Evolutionary conservation across 306 rosid species (phyloP).

Genomic region (Castanea sativa): DNA sequence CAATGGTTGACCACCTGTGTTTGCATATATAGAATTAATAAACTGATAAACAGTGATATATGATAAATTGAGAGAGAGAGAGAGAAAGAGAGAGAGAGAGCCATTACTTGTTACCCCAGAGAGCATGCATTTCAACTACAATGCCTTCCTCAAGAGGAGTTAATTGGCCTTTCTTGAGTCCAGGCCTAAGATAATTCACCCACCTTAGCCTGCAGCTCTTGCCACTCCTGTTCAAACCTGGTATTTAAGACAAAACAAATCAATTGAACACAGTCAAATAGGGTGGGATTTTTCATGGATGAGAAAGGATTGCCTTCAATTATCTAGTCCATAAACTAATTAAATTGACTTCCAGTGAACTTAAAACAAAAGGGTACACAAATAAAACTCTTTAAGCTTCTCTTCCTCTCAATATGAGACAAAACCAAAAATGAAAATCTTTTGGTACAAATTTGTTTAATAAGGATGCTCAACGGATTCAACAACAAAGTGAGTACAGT

Average conservation of each 20-base stretch:
- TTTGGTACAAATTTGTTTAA: not conserved
- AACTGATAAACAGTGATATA: not conserved
- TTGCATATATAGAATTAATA: too few species aligned
- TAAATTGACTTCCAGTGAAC: not conserved
- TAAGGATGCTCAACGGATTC: not conserved
- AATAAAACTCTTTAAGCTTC: not conserved
- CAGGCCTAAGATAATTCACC: constrained; percentile 81
- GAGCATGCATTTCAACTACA: constrained; percentile 60
- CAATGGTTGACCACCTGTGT: constrained; percentile 83
- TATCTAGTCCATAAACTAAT: not conserved
- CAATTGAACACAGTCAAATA: not conserved
- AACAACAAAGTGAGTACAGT: not conserved
- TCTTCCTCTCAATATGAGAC: not conserved
- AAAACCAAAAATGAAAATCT: not conserved
- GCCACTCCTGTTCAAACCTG: constrained; percentile 69
- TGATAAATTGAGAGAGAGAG: not conserved
- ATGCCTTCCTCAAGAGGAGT: constrained; percentile 63
- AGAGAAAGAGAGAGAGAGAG: not conserved
- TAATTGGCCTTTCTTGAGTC: constrained; percentile 62
- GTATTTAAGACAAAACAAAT: not conserved
- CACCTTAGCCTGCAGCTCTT: constrained; percentile 83
- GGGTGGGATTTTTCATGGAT: not conserved
- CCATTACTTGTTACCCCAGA: constrained; percentile 70
- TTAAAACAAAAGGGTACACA: not conserved
- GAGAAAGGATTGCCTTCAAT: not conserved